Base-by-base conservation (phyloP, 1,139 yeast species). In the Chernovozyma aurita region DNA sequence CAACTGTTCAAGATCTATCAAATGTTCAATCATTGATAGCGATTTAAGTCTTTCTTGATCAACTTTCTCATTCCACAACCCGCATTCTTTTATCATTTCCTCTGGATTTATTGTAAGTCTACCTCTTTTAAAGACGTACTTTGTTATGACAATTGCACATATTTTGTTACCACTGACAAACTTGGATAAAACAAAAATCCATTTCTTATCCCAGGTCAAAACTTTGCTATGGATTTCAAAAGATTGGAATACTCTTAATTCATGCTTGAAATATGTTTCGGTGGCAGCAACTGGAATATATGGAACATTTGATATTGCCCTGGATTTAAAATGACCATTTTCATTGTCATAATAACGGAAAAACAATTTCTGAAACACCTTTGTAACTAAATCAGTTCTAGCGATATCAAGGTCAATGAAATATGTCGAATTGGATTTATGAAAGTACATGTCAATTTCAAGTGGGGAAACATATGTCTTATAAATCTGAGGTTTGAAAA, bases 401-500 rank as follows among this genome's bases (percentile, higher is more conserved):
- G 88, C 82, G 44, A 86, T 69, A 53, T 90, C 97, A 52, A 87
- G 64, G 49, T 90, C 97, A n/a, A 70, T 62, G 50, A 85, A 84
- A 58, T 88, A 90, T 1, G 96, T 84, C 15, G 90, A 78, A 56
- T 90, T 90, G 41, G 84, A 79, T 62, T 90, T 90, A 64, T 90
- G 97, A 37, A 87, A 52, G 52, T 86, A 86, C 67, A 85, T 73
- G 58, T 90, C 97, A 49, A 86, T 76, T 55, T 90, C 97, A 50
- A 85, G 62, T 7, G 85, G 78, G 1, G 92, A 80, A 24, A 85
- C 86, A 44, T 78, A 79, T 0, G 87, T 73, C 13, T 57, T 46
- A 49, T 73, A 68, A 5, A 59, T 52, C 1, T 69, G 57, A 39
- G 73, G 66, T 24, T 66, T 63, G 57, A 80, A 80, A 30, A 74